phyloP scores from a whole-genome alignment of 257 asterid species.

The Phtheirospermum japonicum region DNA sequence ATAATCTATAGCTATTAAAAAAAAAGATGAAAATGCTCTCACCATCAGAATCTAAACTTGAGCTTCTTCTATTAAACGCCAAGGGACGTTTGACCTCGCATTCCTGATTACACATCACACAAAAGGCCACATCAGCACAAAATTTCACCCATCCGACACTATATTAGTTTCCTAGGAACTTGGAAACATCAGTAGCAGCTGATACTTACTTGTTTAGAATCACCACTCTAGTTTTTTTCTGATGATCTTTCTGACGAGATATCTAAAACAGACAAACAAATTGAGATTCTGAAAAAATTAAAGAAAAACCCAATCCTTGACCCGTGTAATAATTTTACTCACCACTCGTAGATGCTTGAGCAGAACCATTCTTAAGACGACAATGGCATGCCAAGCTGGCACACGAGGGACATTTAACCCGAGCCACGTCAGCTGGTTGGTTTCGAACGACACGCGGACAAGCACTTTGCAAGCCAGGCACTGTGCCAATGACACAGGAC shows the following conservation, averaged over 20 bases:
- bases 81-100: constrained; percentile 32
- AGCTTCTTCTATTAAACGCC: constrained; percentile 27
- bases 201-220: constrained; percentile 43
- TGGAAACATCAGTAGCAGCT: constrained; percentile 21
- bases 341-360: constrained; percentile 46
- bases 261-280: constrained; percentile 30
- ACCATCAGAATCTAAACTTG: constrained; percentile 49
- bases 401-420: constrained; percentile 41
- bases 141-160: constrained; percentile 11
- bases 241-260: constrained; percentile 39
- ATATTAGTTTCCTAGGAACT: constrained; percentile 24
- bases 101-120: constrained; percentile 36
- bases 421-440: constrained; percentile 29
- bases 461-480: constrained; percentile 33
- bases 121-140: constrained; percentile 14
- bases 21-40: constrained; percentile 28
- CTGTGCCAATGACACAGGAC: constrained; percentile 36
- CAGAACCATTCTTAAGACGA: constrained; percentile 28
- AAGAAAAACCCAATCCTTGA: constrained; percentile 6
- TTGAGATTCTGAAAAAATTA: constrained; percentile 3
- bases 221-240: constrained; percentile 28
- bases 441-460: constrained; percentile 31
- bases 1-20: neutral
- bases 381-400: constrained; percentile 33
- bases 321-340: constrained; percentile 26